Evolutionary conservation across 2,329 filamentous ascomycete species (phyloP).

Genomic region (Beauveria bassiana): DNA sequence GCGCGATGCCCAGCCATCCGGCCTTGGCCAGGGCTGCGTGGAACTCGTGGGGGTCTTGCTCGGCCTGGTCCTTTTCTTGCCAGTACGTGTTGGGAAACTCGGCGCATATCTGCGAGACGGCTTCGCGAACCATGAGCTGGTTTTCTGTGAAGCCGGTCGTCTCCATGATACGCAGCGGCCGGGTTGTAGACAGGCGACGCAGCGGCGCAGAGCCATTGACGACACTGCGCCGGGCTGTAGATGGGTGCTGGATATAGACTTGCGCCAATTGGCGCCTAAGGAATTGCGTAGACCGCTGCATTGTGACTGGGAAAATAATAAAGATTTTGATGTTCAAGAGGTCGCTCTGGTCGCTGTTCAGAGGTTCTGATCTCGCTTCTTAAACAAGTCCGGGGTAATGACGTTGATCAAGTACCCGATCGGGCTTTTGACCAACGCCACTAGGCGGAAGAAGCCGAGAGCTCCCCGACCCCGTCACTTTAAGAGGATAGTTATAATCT

Average conservation of each 20-base stretch:
- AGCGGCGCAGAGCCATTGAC: background rate
- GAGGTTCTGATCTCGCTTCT: background rate
- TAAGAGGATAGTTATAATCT: background rate
- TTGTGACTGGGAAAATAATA: background rate
- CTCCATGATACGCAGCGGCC: constrained; percentile 52
- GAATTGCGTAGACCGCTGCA: background rate
- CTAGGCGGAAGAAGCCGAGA: constrained; percentile 2
- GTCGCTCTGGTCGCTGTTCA: background rate
- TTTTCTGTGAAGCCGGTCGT: constrained; percentile 64
- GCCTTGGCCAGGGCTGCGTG: constrained; percentile 66
- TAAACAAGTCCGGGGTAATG: background rate
- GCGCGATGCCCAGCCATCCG: constrained; percentile 74
- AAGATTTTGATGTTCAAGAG: background rate
- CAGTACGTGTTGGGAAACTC: constrained; percentile 70
- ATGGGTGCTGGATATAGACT: too few relatives aligned
- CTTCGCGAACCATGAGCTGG: constrained; percentile 65
- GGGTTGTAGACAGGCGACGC: constrained; percentile 29
- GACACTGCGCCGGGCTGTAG: background rate
- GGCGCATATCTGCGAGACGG: constrained; percentile 59
- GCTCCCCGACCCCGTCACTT: background rate
- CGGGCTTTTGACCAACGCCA: background rate
- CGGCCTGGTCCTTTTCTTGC: constrained; percentile 63
- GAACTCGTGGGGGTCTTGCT: constrained; percentile 65
- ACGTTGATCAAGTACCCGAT: background rate
- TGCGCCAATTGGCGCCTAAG: background rate